These are phyloP conservation scores for Nymphaea thermarum DNA, from an alignment of 164 flowering plant species.

Conservation along the genomic window DNA sequence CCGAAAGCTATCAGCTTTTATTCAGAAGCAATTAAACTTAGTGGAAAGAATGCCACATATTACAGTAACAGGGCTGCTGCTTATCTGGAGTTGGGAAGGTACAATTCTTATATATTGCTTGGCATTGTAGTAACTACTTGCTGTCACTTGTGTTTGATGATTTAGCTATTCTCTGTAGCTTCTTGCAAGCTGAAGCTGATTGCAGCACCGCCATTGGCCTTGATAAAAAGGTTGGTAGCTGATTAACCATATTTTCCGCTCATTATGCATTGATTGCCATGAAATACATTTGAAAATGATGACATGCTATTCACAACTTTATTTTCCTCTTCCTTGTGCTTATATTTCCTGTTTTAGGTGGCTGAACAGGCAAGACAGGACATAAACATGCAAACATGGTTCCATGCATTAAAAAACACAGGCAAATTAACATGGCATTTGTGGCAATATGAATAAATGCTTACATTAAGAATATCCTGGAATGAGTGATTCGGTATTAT, in stretches of 20 bases:
- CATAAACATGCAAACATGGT: no score
- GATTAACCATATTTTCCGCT: background rate
- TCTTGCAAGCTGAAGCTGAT: constrained; percentile 81
- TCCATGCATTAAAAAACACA: no score
- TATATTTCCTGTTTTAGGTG: no score
- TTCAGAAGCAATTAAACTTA: constrained; percentile 82
- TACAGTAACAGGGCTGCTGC: constrained; percentile 97
- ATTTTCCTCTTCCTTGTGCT: no score
- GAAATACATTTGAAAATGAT: no score
- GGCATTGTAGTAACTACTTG: background rate
- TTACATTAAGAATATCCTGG: no score
- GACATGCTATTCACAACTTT: no score
- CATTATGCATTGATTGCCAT: background rate
- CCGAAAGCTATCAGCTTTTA: constrained; percentile 73
- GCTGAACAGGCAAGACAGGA: no score
- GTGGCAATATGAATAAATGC: no score
- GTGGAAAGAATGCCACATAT: constrained; percentile 72
- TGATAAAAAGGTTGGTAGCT: constrained; percentile 66
- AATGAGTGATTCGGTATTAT: no score
- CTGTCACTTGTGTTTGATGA: background rate
- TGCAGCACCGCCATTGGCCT: constrained; percentile 69
- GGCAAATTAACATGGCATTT: no score
- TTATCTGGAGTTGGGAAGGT: constrained; percentile 84
- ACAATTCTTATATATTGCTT: constrained; percentile 5
- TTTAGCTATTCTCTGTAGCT: constrained; percentile 30